Base-by-base conservation (phyloP, 2,329 filamentous ascomycete genomes). In the Immersiporthe knoxdaviesiana region DNA sequence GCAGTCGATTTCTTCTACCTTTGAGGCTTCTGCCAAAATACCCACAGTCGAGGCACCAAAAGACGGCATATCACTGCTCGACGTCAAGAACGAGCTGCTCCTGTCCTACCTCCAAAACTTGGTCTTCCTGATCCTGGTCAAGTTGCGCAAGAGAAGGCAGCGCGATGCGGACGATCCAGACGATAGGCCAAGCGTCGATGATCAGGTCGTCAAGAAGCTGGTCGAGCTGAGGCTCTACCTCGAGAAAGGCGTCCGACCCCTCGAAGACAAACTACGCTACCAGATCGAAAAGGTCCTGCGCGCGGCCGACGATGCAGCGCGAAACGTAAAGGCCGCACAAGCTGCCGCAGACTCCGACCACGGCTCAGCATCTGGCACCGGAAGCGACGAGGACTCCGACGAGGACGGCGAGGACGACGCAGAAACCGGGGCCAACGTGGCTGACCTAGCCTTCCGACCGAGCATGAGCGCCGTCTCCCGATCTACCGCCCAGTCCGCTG, bases 11-110 rank as follows among this genome's bases (percentile, higher is more conserved):
- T 83, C 84, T 0, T 85, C 89, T 0, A 88, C 92, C 0, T 84
- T 91, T 60, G 88, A 94, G 69, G 89, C 90, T 7, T 85, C 90
- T 0, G 88, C 91, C 0, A 87, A 87, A 63, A 78, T 89, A 24
- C 78, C 84, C n/a, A 79, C 84, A 18, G 87, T 97, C 70, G 83
- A 91, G 63, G 88, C 92, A n/a, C 91, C 92, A 1, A 85, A 90
- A 72, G 90, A 97, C 75, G 95, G 96, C 77, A 96, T 99, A 69
- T 97, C 96, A 0, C 88, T 99, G 0, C 90, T 99, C 76, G 94
- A 98, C 77, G 90, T 93, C 73, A 99, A 99, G 83, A 98, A 97
- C 81, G 96, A 99, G 78, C 86, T 99, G n/a, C 89, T 99, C 24
- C 89, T 99, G 52, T 95, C 95, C 4, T 99, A 99, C 80, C 85